These are phyloP conservation scores for Cylindrotheca fusiformis DNA, from an alignment of 108 stramenopile species.

Conservation along the genomic window DNA sequence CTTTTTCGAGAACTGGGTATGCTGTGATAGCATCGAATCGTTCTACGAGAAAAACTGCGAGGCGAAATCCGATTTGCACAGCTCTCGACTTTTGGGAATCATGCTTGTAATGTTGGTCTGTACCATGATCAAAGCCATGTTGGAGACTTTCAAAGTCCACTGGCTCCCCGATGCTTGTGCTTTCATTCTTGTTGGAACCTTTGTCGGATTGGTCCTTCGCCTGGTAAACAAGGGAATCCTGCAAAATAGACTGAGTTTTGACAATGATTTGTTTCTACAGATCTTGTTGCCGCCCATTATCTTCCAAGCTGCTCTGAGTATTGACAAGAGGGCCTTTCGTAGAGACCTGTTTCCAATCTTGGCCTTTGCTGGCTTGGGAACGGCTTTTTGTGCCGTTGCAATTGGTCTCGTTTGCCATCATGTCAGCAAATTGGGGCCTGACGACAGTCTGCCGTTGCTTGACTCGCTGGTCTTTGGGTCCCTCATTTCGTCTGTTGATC, in stretches of 20 bases:
- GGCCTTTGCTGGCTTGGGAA: conserved; percentile 77
- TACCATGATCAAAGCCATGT: conserved; percentile 58
- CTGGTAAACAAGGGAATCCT: conserved; percentile 29
- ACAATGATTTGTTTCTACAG: conserved; percentile 82
- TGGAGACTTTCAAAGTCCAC: conserved; percentile 44
- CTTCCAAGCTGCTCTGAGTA: conserved; percentile 75
- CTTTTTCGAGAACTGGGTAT: conserved; percentile 68
- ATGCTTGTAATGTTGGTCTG: conserved; percentile 72
- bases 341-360: conserved; percentile 75
- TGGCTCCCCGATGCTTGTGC: conserved; percentile 84
- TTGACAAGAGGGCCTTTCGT: conserved; percentile 75
- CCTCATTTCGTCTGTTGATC: conserved; percentile 87
- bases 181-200: conserved; percentile 71
- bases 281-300: conserved; percentile 86
- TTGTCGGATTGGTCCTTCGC: conserved; percentile 37
- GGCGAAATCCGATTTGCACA: conserved; percentile 31
- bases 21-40: conserved; percentile 52
- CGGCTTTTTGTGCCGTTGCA: conserved; percentile 58
- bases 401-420: conserved; percentile 68
- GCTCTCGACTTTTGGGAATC: conserved; percentile 61
- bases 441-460: conserved; percentile 46
- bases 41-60: conserved; percentile 58
- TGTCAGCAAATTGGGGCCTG: conserved; percentile 25
- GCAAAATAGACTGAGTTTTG: conserved; percentile 55
- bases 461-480: conserved; percentile 87